Percentiles rank a stretch among this genome's conserved stretches.
Conservation (phyloP, 139 green algal species). For the Zygnema circumcarinatum region DNA sequence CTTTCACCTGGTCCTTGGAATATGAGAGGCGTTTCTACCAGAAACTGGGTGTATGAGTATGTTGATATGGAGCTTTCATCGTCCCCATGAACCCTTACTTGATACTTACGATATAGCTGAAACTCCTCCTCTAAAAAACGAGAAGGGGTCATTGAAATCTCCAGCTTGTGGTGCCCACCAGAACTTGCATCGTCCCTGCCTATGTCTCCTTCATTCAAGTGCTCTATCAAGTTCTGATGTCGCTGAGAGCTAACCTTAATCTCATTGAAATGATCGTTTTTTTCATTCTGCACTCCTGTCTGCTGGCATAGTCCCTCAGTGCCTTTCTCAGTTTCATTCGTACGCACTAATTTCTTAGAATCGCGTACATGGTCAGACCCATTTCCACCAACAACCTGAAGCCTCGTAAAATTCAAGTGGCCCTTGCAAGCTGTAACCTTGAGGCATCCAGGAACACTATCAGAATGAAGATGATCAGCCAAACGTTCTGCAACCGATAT, state of each 20-base stretch:
- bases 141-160: constrained; percentile 33
- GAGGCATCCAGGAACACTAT: not conserved
- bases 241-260: too few relatives aligned
- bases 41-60: constrained; percentile 71
- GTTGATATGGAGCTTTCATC: not conserved
- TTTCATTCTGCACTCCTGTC: too few relatives aligned
- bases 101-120: constrained; percentile 70
- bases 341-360: not conserved
- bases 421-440: constrained; percentile 21
- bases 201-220: too few relatives aligned
- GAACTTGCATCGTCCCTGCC: too few relatives aligned
- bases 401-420: constrained; percentile 43
- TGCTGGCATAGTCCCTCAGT: too few relatives aligned
- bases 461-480: not conserved
- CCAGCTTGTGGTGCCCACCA: constrained; percentile 17
- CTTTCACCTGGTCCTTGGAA: not conserved
- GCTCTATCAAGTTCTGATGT: too few relatives aligned
- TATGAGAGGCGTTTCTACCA: constrained; percentile 78
- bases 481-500: not conserved
- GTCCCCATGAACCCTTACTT: constrained; percentile 73
- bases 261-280: too few relatives aligned
- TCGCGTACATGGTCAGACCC: too few relatives aligned
- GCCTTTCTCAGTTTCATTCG: not conserved
- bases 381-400: too few relatives aligned
- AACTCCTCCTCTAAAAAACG: constrained; percentile 71